A percentile compares a stretch with the other conserved stretches of the same genome.
Conservation (phyloP, 2,329 filamentous ascomycete genomes). For the Bertia moriformis region DNA sequence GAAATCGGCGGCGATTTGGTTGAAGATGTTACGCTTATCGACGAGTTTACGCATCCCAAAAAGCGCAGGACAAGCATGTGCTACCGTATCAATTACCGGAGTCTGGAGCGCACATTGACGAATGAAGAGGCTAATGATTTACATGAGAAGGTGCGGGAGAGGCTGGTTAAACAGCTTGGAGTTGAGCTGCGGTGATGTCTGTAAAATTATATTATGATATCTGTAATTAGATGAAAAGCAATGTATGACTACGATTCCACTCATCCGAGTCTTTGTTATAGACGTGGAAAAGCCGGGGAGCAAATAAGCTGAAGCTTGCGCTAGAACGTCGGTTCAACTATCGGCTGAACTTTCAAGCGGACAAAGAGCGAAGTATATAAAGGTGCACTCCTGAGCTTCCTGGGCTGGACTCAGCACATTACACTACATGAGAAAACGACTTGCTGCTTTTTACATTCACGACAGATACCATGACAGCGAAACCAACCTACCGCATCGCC, state of each 20-base stretch:
- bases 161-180: constrained; percentile 56
- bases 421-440: too few species aligned
- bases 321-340: too few species aligned
- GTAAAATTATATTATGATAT: background rate
- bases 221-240: background rate
- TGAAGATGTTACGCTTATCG: constrained; percentile 73
- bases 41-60: constrained; percentile 80
- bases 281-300: too few species aligned
- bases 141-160: constrained; percentile 52
- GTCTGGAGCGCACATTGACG: constrained; percentile 77
- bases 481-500: constrained; percentile 36
- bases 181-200: constrained; percentile 57
- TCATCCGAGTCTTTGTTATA: background rate
- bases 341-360: too few species aligned
- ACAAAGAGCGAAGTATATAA: too few species aligned
- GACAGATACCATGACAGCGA: too few species aligned
- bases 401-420: too few species aligned
- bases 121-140: constrained; percentile 66
- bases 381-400: too few species aligned
- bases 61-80: constrained; percentile 72
- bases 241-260: background rate
- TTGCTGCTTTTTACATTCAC: too few species aligned
- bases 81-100: constrained; percentile 88
- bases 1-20: constrained; percentile 68
- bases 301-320: too few species aligned